These are phyloP conservation scores for Hymenoscyphus albidus DNA, from an alignment of 2,329 filamentous ascomycete species.

Conservation along the genomic window DNA sequence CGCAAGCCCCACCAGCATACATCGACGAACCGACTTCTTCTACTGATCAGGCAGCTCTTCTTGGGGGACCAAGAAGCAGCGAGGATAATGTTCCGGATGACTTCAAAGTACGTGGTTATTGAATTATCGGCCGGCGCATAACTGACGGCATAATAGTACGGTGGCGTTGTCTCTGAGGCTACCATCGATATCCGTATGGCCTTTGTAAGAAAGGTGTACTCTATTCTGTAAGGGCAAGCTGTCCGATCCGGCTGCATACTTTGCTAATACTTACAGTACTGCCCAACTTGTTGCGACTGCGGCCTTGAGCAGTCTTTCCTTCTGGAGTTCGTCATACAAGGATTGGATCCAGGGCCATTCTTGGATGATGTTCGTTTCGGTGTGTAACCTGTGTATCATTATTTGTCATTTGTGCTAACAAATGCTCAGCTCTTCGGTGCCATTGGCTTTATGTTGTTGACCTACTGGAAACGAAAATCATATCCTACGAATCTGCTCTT, in stretches of 20 bases:
- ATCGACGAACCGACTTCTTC: slow-evolving; percentile 53
- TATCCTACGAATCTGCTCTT: slow-evolving; percentile 95
- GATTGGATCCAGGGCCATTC: slow-evolving; percentile 80
- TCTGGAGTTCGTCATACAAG: slow-evolving; percentile 77
- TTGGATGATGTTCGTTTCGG: slow-evolving; percentile 81
- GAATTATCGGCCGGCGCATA: slow-evolving; percentile 4
- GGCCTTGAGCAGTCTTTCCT: slow-evolving; percentile 75
- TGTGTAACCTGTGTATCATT: slow-evolving; percentile 38
- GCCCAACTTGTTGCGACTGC: slow-evolving; percentile 85
- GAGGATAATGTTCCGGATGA: slow-evolving; percentile 93
- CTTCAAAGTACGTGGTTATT: slow-evolving; percentile 66
- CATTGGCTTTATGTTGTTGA: slow-evolving; percentile 79
- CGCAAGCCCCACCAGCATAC: slow-evolving; percentile 82
- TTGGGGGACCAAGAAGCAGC: slow-evolving; percentile 70
- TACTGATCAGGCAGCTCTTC: slow-evolving; percentile 49
- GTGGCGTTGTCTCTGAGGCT: slow-evolving; percentile 87
- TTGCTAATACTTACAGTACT: slow-evolving; percentile 47
- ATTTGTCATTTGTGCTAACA: slow-evolving; percentile 8
- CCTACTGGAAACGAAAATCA: slow-evolving; percentile 93
- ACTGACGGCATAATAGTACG: slow-evolving; percentile 57
- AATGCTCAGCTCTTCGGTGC: slow-evolving; percentile 65
- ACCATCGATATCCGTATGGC: slow-evolving; percentile 95
- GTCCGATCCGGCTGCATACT: not conserved
- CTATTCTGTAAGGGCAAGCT: slow-evolving; percentile 64
- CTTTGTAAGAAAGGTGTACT: slow-evolving; percentile 96